Percentiles rank a stretch among this genome's conserved stretches.
These are phyloP conservation scores for Exophiala oligosperma DNA, from an alignment of 2,329 filamentous ascomycete genomes.

Conservation along the genomic window DNA sequence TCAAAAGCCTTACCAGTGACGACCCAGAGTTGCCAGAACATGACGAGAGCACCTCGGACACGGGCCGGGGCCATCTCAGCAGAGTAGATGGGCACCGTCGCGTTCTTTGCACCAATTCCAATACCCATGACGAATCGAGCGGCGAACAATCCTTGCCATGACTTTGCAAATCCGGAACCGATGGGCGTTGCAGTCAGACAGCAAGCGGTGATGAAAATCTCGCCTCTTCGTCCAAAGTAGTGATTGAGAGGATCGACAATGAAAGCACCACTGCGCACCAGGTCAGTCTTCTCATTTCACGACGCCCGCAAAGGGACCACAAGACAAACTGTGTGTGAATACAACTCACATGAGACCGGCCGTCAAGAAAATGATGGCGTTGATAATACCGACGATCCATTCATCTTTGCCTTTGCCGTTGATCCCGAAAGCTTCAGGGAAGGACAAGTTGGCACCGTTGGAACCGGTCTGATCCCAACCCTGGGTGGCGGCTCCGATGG, in stretches of 20 bases:
- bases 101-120: constrained; percentile 43
- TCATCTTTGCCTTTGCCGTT: constrained; percentile 24
- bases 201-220: constrained; percentile 39
- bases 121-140: constrained; percentile 44
- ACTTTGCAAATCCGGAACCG: constrained; percentile 34
- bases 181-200: constrained; percentile 40
- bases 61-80: constrained; percentile 51
- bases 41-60: constrained; percentile 52
- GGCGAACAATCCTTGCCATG: constrained; percentile 43
- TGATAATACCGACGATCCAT: constrained; percentile 44
- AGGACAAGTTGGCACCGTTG: constrained; percentile 40
- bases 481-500: constrained; percentile 38
- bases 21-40: constrained; percentile 57
- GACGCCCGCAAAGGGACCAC: too few species aligned
- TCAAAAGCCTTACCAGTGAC: constrained; percentile 39
- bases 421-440: constrained; percentile 30
- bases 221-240: constrained; percentile 31
- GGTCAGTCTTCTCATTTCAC: neutral
- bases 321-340: neutral
- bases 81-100: constrained; percentile 49
- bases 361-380: constrained; percentile 42
- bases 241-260: constrained; percentile 40
- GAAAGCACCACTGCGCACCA: constrained; percentile 30
- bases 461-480: constrained; percentile 39
- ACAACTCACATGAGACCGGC: constrained; percentile 34